Percentiles rank a stretch among this genome's conserved stretches.
phyloP scores from a whole-genome alignment of 2,329 filamentous ascomycete species.

The Aspergillus carbonarius region DNA sequence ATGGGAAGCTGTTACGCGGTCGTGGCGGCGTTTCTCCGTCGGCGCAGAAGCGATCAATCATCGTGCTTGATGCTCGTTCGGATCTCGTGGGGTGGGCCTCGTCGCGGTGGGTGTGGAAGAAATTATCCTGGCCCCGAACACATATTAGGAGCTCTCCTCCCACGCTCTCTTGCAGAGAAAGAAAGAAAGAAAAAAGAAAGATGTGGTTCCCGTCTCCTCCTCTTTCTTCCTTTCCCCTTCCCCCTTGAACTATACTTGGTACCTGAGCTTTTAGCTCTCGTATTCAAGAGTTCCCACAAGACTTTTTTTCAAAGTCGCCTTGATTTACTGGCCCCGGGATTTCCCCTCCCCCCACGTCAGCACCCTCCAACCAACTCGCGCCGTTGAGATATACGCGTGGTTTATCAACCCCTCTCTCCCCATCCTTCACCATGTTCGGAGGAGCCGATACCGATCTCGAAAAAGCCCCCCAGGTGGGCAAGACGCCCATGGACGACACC shows the following conservation, averaged over 20 bases:
- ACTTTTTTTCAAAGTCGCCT: constrained; percentile 12
- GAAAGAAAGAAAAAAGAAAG: constrained; percentile 21
- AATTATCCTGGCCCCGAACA: constrained; percentile 9
- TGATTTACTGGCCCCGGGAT: constrained; percentile 15
- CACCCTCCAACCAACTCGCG: constrained; percentile 7
- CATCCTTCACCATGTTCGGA: constrained; percentile 22
- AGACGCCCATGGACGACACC: constrained; percentile 31
- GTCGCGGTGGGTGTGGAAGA: constrained; percentile 9
- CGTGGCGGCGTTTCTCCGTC: constrained; percentile 5
- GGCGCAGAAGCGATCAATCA: constrained; percentile 11
- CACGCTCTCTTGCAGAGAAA: constrained; percentile 8
- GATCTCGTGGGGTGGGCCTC: constrained; percentile 14
- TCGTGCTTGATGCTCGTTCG: constrained; percentile 6
- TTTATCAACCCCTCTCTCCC: not conserved
- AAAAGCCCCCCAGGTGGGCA: constrained; percentile 33
- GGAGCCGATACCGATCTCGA: constrained; percentile 30
- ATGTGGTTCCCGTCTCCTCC: constrained; percentile 21
- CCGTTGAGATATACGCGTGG: constrained; percentile 8
- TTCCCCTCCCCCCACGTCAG: not conserved
- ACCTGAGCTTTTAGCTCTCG: constrained; percentile 24
- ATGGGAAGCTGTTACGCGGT: constrained; percentile 8
- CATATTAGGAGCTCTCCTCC: constrained; percentile 10
- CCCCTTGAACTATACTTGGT: constrained; percentile 15
- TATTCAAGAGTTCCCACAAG: constrained; percentile 3
- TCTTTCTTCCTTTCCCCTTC: constrained; percentile 5